These are phyloP conservation scores for Coemansia erecta DNA, from an alignment of 192 early-diverging fungal genomes.

Conservation along the genomic window DNA sequence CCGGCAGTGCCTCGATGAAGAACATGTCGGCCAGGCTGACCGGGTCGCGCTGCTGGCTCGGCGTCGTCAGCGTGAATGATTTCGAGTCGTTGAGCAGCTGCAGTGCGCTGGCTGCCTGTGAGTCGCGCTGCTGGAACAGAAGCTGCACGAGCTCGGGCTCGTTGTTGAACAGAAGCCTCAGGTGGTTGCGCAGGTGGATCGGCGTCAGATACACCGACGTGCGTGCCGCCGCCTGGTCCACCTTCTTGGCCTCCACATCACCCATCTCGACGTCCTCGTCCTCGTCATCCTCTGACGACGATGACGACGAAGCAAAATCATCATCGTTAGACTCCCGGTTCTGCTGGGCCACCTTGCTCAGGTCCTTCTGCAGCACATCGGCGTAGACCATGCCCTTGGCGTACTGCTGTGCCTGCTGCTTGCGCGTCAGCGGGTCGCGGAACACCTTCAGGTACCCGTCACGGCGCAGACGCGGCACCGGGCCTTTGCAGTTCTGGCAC, in stretches of 20 bases:
- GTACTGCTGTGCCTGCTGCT: conserved; percentile 61
- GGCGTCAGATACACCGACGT: conserved; percentile 60
- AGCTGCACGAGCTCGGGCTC: conserved; percentile 75
- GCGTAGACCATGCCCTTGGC: conserved; percentile 54
- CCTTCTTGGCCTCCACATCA: conserved; percentile 37
- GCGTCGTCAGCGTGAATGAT: conserved; percentile 29
- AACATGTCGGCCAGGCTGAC: conserved; percentile 75
- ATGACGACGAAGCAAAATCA: background rate
- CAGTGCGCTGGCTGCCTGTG: conserved; percentile 31
- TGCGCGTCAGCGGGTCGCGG: conserved; percentile 67
- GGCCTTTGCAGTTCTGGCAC: conserved; percentile 66
- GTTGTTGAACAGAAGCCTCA: conserved; percentile 73
- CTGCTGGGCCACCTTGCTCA: conserved; percentile 12
- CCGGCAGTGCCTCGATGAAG: conserved; percentile 88
- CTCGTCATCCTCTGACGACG: conserved; percentile 4
- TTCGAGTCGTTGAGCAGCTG: conserved; percentile 14
- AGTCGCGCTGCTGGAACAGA: conserved; percentile 74
- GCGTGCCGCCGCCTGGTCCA: conserved; percentile 14
- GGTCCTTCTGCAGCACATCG: conserved; percentile 40
- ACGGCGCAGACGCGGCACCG: conserved; percentile 70
- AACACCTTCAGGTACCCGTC: conserved; percentile 87
- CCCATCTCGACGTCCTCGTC: conserved; percentile 8
- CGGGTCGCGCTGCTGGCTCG: conserved; percentile 43
- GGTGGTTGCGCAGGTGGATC: conserved; percentile 72
- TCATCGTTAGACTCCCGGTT: conserved; percentile 7